These are phyloP conservation scores for Oxytropis ochrocephala DNA, from an alignment of 306 rosid species.

Conservation along the genomic window DNA sequence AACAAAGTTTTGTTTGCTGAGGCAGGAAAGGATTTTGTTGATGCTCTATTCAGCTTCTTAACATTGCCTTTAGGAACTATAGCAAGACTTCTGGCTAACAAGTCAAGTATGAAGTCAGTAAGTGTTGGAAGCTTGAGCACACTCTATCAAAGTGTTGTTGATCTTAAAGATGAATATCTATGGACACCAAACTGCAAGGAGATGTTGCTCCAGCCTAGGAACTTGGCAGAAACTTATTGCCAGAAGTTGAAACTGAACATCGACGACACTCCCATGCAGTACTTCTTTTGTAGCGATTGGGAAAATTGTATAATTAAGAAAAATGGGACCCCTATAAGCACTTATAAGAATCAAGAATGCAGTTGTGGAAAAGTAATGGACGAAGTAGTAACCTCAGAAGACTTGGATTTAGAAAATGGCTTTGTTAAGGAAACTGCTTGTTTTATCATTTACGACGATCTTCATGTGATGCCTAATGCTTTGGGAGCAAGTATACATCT, in stretches of 20 bases:
- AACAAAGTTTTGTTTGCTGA: too few relatives aligned
- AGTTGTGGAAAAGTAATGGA: background rate
- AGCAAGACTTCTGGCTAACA: background rate
- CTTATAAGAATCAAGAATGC: background rate
- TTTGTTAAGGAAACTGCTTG: background rate
- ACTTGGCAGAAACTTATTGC: background rate
- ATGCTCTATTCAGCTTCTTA: too few relatives aligned
- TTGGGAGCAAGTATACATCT: background rate
- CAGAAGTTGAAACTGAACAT: background rate
- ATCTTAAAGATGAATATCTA: background rate
- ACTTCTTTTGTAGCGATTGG: background rate
- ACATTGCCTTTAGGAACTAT: background rate
- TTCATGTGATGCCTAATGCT: background rate
- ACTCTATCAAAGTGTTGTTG: background rate
- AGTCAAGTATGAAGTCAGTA: background rate
- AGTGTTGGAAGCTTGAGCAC: background rate
- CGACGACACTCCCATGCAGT: background rate
- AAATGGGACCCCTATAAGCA: background rate
- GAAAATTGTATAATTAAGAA: background rate
- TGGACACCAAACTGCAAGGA: background rate
- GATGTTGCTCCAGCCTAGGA: background rate
- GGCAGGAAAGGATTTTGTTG: too few relatives aligned
- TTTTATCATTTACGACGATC: conserved; percentile 4
- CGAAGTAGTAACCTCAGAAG: background rate
- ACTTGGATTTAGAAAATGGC: background rate